Base-by-base conservation (phyloP, 129 eudicot species). In the Ambrosia trifida region DNA sequence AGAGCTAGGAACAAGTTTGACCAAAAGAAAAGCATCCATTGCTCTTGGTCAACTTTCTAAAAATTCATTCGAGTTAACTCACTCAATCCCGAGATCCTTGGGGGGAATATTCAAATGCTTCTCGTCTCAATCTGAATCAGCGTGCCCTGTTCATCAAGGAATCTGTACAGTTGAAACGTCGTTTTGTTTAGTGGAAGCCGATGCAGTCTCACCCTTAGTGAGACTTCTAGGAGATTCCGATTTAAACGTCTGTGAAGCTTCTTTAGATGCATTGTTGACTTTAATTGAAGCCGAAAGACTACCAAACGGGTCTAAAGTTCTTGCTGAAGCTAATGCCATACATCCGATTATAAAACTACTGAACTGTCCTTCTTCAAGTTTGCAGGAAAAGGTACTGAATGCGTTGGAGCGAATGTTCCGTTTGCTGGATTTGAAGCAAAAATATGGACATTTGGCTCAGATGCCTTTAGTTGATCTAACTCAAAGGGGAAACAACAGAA, bases 391-490 rank as follows among this genome's bases (percentile, higher is more conserved):
- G 51, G 87, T 87, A n/a, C 63, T 87, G 53, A 61, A 35, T 8
- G 78, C 78, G 3, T 78, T 87, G 46, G 90, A 78, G 56, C 68
- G 84, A 68, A 68, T 87, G n/a, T 87, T 87, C 41, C 74, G 78
- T 4, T 30, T 77, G 73, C 41, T 84, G 17, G 95, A 87, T 9
- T 73, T 69, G 4, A 82, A 78, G 78, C 89, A 84, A 60, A 80
- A 58, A 66, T 84, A 87, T 65, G 94, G 87, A 43, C 49, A 41
- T 33, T 70, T 67, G 51, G 89, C 85, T 11, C 89, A 87, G 33
- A 80, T 80, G 88, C 80, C 84, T 10, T 85, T 85, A 79, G 90
- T 88, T 62, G 95, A 88, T 47, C 76, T 88, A 86, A 88, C 88
- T 57, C 95, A 85, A 53, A 69, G 86, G 64, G 90, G 90, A 69